Evolutionary conservation across 2,329 filamentous ascomycete species (phyloP).

Genomic region (Tolypocladium guangdongense): DNA sequence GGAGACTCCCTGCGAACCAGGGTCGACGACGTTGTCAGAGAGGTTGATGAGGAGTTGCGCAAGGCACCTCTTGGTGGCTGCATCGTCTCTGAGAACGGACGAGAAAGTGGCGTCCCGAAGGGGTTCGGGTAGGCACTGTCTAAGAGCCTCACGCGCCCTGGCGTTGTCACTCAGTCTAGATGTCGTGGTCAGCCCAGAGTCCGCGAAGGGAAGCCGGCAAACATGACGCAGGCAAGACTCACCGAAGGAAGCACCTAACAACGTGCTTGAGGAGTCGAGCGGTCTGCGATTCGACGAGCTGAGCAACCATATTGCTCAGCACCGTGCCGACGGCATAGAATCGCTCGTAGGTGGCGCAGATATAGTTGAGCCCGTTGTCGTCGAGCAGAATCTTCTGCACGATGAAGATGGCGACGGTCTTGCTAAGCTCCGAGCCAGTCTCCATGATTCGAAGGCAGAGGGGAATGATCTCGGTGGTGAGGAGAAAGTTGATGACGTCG

Average conservation of each 20-base stretch:
- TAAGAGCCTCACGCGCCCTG: constrained; percentile 82
- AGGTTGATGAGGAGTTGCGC: constrained; percentile 96
- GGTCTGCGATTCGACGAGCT: constrained; percentile 95
- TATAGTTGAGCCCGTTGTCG: constrained; percentile 93
- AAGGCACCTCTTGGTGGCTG: constrained; percentile 92
- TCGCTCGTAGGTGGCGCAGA: constrained; percentile 95
- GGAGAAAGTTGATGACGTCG: constrained; percentile 96
- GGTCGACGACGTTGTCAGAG: constrained; percentile 68
- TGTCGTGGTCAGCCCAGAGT: constrained; percentile 6
- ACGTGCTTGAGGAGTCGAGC: constrained; percentile 94
- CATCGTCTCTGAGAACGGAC: constrained; percentile 89
- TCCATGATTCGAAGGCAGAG: constrained; percentile 98
- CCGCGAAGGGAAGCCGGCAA: background rate
- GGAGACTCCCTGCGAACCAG: constrained; percentile 21
- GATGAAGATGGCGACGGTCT: constrained; percentile 98
- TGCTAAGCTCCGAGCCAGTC: constrained; percentile 94
- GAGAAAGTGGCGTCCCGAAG: constrained; percentile 97
- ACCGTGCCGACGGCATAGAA: constrained; percentile 98
- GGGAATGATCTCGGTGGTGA: constrained; percentile 97
- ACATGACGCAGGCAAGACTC: constrained; percentile 20
- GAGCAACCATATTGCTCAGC: constrained; percentile 95
- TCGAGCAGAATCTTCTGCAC: constrained; percentile 98
- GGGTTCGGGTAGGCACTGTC: constrained; percentile 95
- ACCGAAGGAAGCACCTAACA: constrained; percentile 92
- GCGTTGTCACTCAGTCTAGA: constrained; percentile 86